Evolutionary conservation across 768 basidiomycete genomes (phyloP).

Genomic region (Austroboletus eburneus): DNA sequence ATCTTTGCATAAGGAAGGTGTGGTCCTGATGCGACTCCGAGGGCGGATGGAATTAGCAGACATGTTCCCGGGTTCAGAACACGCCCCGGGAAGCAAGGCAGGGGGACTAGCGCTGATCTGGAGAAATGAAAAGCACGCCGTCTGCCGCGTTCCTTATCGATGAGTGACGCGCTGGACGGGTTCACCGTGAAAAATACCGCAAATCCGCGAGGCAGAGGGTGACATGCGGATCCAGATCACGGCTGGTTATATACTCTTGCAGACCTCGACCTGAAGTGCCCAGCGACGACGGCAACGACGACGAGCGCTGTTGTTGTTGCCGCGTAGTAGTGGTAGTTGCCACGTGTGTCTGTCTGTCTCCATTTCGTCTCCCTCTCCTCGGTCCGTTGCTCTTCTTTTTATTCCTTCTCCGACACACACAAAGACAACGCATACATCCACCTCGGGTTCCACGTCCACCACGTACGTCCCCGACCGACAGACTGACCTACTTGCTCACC

Average conservation of each 20-base stretch:
- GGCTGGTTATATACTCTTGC: conserved; percentile 11
- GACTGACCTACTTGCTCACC: not conserved
- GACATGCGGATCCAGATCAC: conserved; percentile 24
- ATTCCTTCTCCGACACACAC: not conserved
- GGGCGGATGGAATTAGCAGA: conserved; percentile 15
- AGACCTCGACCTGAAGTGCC: not conserved
- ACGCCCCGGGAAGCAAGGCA: conserved; percentile 21
- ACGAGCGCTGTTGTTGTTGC: not conserved
- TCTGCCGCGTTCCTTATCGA: conserved; percentile 24
- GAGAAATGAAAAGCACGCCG: conserved; percentile 30
- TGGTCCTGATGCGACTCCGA: conserved; percentile 15
- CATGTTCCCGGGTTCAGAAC: conserved; percentile 17
- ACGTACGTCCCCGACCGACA: conserved; percentile 1
- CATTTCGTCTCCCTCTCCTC: conserved; percentile 6
- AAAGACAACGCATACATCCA: conserved; percentile 13
- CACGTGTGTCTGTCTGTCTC: conserved; percentile 19
- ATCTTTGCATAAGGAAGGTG: conserved; percentile 6
- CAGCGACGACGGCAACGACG: conserved; percentile 3
- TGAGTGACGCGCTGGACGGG: conserved; percentile 8
- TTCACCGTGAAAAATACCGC: conserved; percentile 9
- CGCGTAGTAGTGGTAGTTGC: not conserved
- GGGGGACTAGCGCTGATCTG: conserved; percentile 22
- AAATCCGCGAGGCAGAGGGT: conserved; percentile 25
- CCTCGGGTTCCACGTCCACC: conserved; percentile 2
- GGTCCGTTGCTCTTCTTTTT: conserved; percentile 6